phyloP scores from a whole-genome alignment of 805 yeast genomes.

The Ogataea trehaloabstinens region DNA sequence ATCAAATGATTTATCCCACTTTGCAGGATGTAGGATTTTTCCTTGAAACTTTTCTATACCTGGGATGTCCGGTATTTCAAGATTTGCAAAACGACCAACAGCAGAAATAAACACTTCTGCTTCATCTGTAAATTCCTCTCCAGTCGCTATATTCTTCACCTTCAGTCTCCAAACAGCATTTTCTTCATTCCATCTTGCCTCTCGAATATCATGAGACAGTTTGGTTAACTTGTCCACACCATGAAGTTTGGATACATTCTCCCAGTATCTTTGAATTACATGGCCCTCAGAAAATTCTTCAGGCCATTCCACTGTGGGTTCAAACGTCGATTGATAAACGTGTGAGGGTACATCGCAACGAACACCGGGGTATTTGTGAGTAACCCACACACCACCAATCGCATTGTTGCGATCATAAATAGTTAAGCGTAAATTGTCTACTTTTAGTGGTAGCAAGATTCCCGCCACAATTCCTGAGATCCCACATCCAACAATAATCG shows the following conservation, averaged over 20 bases:
- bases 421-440: not conserved
- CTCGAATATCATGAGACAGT: slow-evolving; percentile 1
- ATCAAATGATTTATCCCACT: not conserved
- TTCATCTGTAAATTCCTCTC: not conserved
- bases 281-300: slow-evolving; percentile 2
- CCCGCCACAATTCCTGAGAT: slow-evolving; percentile 1
- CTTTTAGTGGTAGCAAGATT: not conserved
- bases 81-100: not conserved
- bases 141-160: not conserved
- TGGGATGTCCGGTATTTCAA: not conserved
- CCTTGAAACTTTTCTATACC: slow-evolving; percentile 1
- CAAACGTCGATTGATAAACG: slow-evolving; percentile 1
- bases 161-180: not conserved
- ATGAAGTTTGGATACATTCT: not conserved
- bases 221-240: not conserved
- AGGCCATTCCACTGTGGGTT: not conserved
- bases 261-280: slow-evolving; percentile 2
- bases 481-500: slow-evolving; percentile 1
- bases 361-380: slow-evolving; percentile 1
- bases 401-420: not conserved
- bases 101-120: slow-evolving; percentile 2
- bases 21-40: not conserved
- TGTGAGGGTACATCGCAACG: slow-evolving; percentile 1
- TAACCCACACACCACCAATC: slow-evolving; percentile 2
- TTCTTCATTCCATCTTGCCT: slow-evolving; percentile 1